Percentiles rank a stretch among this genome's conserved stretches.
Conservation (phyloP, 768 basidiomycete genomes). For the Sutorius australiensis region DNA sequence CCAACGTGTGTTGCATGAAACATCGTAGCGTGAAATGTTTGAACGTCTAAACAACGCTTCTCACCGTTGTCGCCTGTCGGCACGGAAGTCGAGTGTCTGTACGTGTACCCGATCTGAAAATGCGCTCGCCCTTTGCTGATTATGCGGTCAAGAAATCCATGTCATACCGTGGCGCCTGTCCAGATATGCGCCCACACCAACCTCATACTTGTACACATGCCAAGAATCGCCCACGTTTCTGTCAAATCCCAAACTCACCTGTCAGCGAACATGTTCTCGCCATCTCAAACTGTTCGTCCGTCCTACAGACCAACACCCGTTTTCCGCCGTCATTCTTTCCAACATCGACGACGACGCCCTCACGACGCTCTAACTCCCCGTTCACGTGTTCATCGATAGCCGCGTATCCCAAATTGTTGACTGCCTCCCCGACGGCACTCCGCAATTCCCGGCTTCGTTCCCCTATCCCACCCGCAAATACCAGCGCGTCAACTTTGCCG, state of each 20-base stretch:
- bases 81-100: too few relatives aligned
- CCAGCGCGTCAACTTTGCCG: slow-evolving; percentile 68
- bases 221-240: neutral
- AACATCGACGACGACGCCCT: slow-evolving; percentile 48
- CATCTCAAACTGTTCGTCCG: slow-evolving; percentile 62
- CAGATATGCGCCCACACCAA: neutral
- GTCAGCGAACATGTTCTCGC: slow-evolving; percentile 36
- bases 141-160: too few relatives aligned
- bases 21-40: too few relatives aligned
- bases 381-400: slow-evolving; percentile 49
- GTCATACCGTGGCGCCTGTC: neutral
- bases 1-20: too few relatives aligned
- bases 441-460: slow-evolving; percentile 67
- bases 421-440: slow-evolving; percentile 47
- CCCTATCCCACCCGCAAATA: slow-evolving; percentile 88
- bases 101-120: too few relatives aligned
- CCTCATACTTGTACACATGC: neutral
- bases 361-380: slow-evolving; percentile 29
- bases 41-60: too few relatives aligned
- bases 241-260: slow-evolving; percentile 16
- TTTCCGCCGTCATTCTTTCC: slow-evolving; percentile 29
- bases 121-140: too few relatives aligned
- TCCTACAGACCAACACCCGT: slow-evolving; percentile 56
- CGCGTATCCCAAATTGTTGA: slow-evolving; percentile 61
- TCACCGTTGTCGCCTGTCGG: too few relatives aligned